A percentile compares a stretch with the other conserved stretches of the same genome.
Evolutionary conservation across 139 green algal genomes (phyloP).

Genomic region (Chlorella vulgaris): DNA sequence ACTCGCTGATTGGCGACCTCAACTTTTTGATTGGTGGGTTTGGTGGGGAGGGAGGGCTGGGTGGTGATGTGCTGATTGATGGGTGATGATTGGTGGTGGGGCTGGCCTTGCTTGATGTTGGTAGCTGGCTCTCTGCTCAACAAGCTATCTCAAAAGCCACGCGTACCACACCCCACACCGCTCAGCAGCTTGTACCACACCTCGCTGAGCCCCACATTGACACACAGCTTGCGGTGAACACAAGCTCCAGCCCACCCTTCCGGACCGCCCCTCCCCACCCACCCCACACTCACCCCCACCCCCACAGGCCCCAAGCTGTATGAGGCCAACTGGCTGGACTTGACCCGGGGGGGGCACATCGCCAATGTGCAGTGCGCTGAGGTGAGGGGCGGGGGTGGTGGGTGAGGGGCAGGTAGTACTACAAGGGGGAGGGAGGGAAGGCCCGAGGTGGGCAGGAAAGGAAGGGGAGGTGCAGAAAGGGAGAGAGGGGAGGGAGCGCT

Average conservation of each 20-base stretch:
- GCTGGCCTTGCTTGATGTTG: no score
- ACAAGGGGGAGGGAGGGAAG: background rate
- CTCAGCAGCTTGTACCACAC: no score
- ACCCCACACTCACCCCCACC: background rate
- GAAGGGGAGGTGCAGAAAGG: no score
- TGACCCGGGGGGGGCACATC: constrained; percentile 94
- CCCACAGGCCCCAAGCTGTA: constrained; percentile 93
- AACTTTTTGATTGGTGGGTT: constrained; percentile 96
- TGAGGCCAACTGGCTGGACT: constrained; percentile 99
- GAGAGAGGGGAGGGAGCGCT: no score
- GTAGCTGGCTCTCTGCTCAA: no score
- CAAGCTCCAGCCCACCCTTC: no score
- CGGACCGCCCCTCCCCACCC: no score
- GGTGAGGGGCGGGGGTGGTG: constrained; percentile 13
- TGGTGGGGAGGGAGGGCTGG: no score
- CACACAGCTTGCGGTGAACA: no score
- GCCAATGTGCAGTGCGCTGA: constrained; percentile 98
- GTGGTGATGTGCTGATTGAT: background rate
- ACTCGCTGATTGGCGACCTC: constrained; percentile 93
- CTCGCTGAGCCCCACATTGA: no score
- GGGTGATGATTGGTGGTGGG: background rate
- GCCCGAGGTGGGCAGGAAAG: background rate
- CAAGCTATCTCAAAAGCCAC: no score
- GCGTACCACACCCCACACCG: no score
- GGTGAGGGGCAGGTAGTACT: background rate